Evolutionary conservation across 306 rosid genomes (phyloP).

Genomic region (Inga oerstediana): DNA sequence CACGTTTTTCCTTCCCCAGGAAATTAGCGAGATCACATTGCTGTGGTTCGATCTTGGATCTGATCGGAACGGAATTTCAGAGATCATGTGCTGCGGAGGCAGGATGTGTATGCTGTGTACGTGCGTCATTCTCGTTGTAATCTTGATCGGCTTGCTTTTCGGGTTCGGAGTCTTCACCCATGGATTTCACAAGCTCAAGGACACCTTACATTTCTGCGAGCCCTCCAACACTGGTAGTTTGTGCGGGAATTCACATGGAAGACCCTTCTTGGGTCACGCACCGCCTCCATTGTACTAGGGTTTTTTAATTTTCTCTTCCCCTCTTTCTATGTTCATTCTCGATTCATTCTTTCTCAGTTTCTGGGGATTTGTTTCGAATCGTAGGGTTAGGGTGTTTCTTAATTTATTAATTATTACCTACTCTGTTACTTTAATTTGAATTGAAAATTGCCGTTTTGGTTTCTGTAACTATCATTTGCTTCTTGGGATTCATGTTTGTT

Average conservation of each 20-base stretch:
- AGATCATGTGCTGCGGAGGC: slow-evolving; percentile 61
- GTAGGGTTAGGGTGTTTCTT: neutral
- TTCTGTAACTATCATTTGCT: neutral
- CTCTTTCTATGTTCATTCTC: neutral
- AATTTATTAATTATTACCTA: neutral
- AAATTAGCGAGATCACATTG: neutral
- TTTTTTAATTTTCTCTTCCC: neutral
- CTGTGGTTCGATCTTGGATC: neutral
- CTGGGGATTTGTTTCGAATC: slow-evolving; percentile 26
- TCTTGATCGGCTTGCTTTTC: slow-evolving; percentile 59
- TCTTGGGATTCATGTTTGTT: neutral
- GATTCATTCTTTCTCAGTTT: neutral
- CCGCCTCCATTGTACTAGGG: slow-evolving; percentile 46
- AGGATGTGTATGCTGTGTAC: slow-evolving; percentile 73
- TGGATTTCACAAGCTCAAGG: slow-evolving; percentile 73
- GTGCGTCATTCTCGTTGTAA: slow-evolving; percentile 57
- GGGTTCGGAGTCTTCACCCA: slow-evolving; percentile 84
- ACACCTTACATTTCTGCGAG: slow-evolving; percentile 51
- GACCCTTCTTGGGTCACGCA: slow-evolving; percentile 56
- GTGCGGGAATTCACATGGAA: slow-evolving; percentile 31
- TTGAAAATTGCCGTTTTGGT: neutral
- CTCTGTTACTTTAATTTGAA: neutral
- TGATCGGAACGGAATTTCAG: neutral
- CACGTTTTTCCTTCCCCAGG: neutral
- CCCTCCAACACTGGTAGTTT: slow-evolving; percentile 33